A percentile compares a stretch with the other conserved stretches of the same genome.
Conservation (phyloP, 1,139 yeast genomes). For the Geotrichum phurueaensis region DNA sequence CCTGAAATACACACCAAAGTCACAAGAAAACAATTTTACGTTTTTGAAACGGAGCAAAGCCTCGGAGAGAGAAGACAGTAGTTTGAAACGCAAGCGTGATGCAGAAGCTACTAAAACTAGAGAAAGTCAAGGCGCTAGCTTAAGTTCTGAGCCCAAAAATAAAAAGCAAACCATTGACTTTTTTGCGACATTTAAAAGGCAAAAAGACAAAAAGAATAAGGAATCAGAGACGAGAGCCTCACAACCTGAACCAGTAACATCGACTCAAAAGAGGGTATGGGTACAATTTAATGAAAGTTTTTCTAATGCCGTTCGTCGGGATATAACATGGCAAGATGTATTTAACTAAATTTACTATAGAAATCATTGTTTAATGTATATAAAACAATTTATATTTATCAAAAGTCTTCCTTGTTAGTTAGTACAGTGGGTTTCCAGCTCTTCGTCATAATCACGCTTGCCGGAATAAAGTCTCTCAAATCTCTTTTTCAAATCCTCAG, state of each 20-base stretch:
- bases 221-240: not conserved
- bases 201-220: not conserved
- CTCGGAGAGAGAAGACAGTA: conserved; percentile 5
- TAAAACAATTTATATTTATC: too few species aligned
- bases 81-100: not conserved
- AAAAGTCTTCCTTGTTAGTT: not conserved
- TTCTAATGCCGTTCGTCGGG: conserved; percentile 87
- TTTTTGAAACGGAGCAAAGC: conserved; percentile 8
- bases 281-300: conserved; percentile 90
- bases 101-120: not conserved
- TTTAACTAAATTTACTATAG: conserved; percentile 38
- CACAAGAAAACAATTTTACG: conserved; percentile 18
- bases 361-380: too few species aligned
- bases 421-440: not conserved
- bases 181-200: not conserved
- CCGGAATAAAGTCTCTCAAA: not conserved
- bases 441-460: conserved; percentile 1
- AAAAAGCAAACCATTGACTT: not conserved
- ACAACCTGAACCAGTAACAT: not conserved
- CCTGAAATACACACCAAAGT: not conserved
- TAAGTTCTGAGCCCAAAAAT: not conserved
- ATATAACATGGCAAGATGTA: conserved; percentile 70
- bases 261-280: conserved; percentile 49
- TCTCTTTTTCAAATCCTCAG: not conserved
- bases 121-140: not conserved